Conservation (phyloP, 2,329 filamentous ascomycete species). For the Fusarium sp. region DNA sequence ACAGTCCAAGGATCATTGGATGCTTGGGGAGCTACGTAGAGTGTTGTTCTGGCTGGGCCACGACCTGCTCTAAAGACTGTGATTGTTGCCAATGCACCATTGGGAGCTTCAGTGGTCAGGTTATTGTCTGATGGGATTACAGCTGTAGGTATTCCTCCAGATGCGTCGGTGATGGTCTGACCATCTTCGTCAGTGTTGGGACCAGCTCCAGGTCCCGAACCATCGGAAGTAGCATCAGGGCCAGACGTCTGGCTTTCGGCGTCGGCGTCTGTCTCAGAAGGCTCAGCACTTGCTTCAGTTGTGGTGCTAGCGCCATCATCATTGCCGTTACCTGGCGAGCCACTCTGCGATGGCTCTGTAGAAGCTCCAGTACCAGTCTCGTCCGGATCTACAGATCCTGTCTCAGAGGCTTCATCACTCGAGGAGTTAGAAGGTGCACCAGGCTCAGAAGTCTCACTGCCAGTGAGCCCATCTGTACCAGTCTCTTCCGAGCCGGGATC, state of each 20-base stretch:
- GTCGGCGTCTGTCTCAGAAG: background rate
- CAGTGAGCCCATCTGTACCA: accelerated
- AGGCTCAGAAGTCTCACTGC: accelerated
- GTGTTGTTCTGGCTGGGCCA: background rate
- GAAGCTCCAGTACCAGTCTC: background rate
- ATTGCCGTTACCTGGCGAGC: background rate
- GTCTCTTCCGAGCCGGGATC: background rate
- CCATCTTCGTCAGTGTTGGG: background rate
- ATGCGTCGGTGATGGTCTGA: background rate
- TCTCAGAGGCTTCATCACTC: background rate
- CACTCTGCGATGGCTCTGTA: background rate
- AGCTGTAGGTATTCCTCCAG: background rate
- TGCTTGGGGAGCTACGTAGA: constrained; percentile 2
- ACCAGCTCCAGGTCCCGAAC: background rate
- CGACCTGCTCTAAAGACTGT: constrained; percentile 18
- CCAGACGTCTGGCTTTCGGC: background rate
- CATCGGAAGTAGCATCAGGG: background rate
- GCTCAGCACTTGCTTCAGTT: background rate
- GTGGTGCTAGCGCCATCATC: background rate
- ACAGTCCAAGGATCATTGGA: constrained; percentile 2
- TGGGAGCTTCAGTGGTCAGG: background rate
- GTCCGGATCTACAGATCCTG: accelerated
- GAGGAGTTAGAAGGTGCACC: background rate
- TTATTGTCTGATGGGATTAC: background rate
- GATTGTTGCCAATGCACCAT: background rate